phyloP scores from a whole-genome alignment of 163 green algal species.

The Trebouxiophyceae sp. region DNA sequence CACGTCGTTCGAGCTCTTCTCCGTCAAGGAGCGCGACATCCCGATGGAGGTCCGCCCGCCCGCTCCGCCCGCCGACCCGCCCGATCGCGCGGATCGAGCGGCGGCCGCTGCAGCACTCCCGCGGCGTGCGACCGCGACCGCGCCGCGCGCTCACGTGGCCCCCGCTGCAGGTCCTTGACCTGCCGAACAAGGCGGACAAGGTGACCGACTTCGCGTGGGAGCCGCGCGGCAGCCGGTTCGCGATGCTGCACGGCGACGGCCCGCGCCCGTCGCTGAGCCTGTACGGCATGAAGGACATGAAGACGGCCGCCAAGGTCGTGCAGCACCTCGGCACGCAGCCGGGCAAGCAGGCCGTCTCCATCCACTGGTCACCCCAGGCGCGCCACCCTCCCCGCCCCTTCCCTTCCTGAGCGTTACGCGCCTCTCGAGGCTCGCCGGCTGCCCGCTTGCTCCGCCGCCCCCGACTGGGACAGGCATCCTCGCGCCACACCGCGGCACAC shows the following conservation, averaged over 20 bases:
- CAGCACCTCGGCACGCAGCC: constrained; percentile 45
- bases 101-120: too few relatives aligned
- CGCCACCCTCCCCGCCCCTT: too few relatives aligned
- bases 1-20: constrained; percentile 82
- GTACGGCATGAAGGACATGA: constrained; percentile 88
- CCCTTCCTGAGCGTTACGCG: too few relatives aligned
- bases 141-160: too few relatives aligned
- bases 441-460: too few relatives aligned
- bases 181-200: constrained; percentile 92
- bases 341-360: constrained; percentile 59
- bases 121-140: too few relatives aligned
- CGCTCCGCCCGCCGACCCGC: too few relatives aligned
- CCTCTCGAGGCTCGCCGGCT: background rate
- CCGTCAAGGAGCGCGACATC: constrained; percentile 80
- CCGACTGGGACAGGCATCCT: too few relatives aligned
- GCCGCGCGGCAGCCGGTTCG: constrained; percentile 56
- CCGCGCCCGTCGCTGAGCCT: constrained; percentile 75
- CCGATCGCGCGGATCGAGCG: too few relatives aligned
- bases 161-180: constrained; percentile 87
- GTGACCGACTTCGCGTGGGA: constrained; percentile 93
- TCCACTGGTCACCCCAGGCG: constrained; percentile 72
- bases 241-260: constrained; percentile 84
- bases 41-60: constrained; percentile 69
- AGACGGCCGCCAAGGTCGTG: constrained; percentile 40
- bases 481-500: too few relatives aligned